A percentile compares a stretch with the other conserved stretches of the same genome.
Evolutionary conservation across 805 yeast genomes (phyloP).

Genomic region (Lipomyces yamanashiensis): DNA sequence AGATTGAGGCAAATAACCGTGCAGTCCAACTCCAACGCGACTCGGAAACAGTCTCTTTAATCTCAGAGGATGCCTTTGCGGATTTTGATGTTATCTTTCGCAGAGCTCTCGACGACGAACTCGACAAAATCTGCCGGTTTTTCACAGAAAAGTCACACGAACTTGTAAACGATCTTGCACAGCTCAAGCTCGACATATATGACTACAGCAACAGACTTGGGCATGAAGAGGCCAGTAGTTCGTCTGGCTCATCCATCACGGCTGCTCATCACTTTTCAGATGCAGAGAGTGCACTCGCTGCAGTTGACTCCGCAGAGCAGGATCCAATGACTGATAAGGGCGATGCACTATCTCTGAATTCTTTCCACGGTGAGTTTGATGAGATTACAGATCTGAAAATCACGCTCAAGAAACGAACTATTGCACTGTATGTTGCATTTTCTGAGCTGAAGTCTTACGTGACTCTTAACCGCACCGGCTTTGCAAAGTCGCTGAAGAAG

Average conservation of each 20-base stretch:
- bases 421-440: constrained; percentile 69
- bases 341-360: constrained; percentile 18
- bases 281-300: constrained; percentile 17
- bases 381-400: constrained; percentile 57
- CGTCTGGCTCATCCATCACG: constrained; percentile 27
- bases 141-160: constrained; percentile 69
- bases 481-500: constrained; percentile 86
- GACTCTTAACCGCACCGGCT: constrained; percentile 86
- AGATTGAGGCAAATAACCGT: constrained; percentile 52
- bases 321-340: constrained; percentile 11
- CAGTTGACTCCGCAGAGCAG: constrained; percentile 9
- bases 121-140: constrained; percentile 74
- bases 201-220: constrained; percentile 49
- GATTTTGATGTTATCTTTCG: constrained; percentile 65
- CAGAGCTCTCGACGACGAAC: constrained; percentile 76
- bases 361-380: constrained; percentile 37
- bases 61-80: constrained; percentile 41
- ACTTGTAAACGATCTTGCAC: constrained; percentile 58
- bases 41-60: constrained; percentile 43
- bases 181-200: constrained; percentile 63
- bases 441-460: constrained; percentile 83
- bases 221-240: constrained; percentile 17
- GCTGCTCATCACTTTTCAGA: constrained; percentile 16
- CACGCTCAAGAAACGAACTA: constrained; percentile 68
- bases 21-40: constrained; percentile 39